These are phyloP conservation scores for Pichia gijzeniarum DNA, from an alignment of 805 yeast species.

Conservation along the genomic window DNA sequence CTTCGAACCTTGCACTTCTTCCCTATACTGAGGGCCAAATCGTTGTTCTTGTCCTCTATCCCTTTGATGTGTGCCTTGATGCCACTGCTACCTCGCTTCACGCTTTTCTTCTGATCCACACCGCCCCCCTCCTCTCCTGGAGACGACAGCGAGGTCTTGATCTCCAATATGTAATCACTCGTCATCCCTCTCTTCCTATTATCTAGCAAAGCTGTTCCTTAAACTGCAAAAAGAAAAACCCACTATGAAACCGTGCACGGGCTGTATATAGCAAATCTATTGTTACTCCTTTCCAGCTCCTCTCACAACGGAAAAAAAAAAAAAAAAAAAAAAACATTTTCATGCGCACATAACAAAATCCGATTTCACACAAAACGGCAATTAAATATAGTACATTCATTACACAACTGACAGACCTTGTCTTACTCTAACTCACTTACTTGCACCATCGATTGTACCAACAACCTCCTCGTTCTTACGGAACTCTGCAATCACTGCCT, in stretches of 20 bases:
- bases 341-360: not conserved
- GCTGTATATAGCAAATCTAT: no score
- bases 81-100: no score
- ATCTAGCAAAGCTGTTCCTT: no score
- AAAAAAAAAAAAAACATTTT: no score
- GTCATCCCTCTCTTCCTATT: conserved; percentile 16
- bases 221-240: no score
- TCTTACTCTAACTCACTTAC: no score
- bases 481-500: conserved; percentile 46
- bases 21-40: not conserved
- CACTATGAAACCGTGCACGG: no score
- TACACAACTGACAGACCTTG: no score
- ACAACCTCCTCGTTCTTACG: conserved; percentile 67
- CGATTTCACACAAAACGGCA: not conserved
- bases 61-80: conserved; percentile 3
- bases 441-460: conserved; percentile 35
- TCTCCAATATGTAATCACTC: conserved; percentile 24
- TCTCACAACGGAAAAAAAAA: no score
- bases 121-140: not conserved
- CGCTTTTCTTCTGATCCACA: not conserved
- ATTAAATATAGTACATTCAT: no score
- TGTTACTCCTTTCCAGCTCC: no score
- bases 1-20: no score
- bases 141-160: conserved; percentile 18
- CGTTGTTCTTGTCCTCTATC: not conserved